phyloP scores from a whole-genome alignment of 2,329 filamentous ascomycete species.

The Pseudogymnoascus sp. region DNA sequence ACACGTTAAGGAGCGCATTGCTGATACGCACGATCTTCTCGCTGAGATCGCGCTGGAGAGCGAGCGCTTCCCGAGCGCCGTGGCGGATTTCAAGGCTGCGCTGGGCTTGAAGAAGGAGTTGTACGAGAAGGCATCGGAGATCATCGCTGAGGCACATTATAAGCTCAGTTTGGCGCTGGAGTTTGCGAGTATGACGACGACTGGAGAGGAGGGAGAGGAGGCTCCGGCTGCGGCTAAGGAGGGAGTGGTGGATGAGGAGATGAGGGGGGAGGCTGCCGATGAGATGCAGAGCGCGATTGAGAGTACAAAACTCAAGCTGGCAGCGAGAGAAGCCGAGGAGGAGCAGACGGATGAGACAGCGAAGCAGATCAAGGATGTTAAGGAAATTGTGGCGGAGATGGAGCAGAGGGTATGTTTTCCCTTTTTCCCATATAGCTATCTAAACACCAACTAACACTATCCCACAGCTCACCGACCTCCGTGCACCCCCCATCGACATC shows the following conservation, averaged over 20 bases:
- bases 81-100: slow-evolving; percentile 71
- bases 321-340: slow-evolving; percentile 61
- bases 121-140: slow-evolving; percentile 71
- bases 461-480: slow-evolving; percentile 59
- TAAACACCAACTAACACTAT: slow-evolving; percentile 14
- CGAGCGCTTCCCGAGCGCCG: slow-evolving; percentile 81
- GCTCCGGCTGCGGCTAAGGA: slow-evolving; percentile 37
- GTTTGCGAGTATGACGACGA: slow-evolving; percentile 72
- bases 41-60: slow-evolving; percentile 97
- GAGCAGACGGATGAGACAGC: slow-evolving; percentile 53
- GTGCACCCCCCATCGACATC: slow-evolving; percentile 53
- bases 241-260: slow-evolving; percentile 53
- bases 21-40: slow-evolving; percentile 88
- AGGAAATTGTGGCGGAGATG: slow-evolving; percentile 73
- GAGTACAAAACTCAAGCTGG: slow-evolving; percentile 63
- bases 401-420: slow-evolving; percentile 55
- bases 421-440: neutral
- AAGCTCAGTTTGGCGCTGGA: slow-evolving; percentile 93
- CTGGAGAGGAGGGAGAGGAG: slow-evolving; percentile 43
- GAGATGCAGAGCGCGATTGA: slow-evolving; percentile 69
- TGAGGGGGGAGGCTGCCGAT: slow-evolving; percentile 62
- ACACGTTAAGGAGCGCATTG: slow-evolving; percentile 75
- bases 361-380: slow-evolving; percentile 62
- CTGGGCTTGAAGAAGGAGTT: slow-evolving; percentile 73
- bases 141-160: slow-evolving; percentile 91